These are phyloP conservation scores for Vigna reflexopilosa DNA, from an alignment of 306 rosid genomes.

Conservation along the genomic window DNA sequence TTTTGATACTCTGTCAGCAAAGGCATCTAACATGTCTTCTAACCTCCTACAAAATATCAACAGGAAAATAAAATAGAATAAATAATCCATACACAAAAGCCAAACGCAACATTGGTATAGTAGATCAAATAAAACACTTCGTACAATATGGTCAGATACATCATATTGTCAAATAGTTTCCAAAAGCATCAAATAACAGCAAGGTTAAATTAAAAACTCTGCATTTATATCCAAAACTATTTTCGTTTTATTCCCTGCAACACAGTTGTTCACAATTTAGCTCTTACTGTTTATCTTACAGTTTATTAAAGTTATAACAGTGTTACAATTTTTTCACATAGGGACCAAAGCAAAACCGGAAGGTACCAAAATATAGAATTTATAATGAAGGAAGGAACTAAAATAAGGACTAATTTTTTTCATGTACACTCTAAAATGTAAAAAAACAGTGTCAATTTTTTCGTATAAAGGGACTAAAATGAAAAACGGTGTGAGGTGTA, in stretches of 20 bases:
- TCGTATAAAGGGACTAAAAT: not conserved
- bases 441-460: not conserved
- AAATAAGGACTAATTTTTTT: not conserved
- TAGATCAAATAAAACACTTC: not conserved
- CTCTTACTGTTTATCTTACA: not conserved
- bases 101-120: constrained; percentile 4
- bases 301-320: not conserved
- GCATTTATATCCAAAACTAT: not conserved
- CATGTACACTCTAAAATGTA: not conserved
- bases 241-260: not conserved
- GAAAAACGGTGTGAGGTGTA: too few species aligned
- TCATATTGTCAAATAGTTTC: not conserved
- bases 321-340: not conserved
- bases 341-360: not conserved
- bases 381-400: not conserved
- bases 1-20: constrained; percentile 90
- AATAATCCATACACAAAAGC: constrained; percentile 2
- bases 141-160: not conserved
- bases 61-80: not conserved
- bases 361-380: not conserved
- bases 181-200: not conserved
- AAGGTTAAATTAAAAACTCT: not conserved
- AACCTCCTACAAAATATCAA: constrained; percentile 69
- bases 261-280: not conserved
- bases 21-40: constrained; percentile 81